phyloP scores from a whole-genome alignment of 768 basidiomycete genomes.

The Psilocybe subaeruginosa region DNA sequence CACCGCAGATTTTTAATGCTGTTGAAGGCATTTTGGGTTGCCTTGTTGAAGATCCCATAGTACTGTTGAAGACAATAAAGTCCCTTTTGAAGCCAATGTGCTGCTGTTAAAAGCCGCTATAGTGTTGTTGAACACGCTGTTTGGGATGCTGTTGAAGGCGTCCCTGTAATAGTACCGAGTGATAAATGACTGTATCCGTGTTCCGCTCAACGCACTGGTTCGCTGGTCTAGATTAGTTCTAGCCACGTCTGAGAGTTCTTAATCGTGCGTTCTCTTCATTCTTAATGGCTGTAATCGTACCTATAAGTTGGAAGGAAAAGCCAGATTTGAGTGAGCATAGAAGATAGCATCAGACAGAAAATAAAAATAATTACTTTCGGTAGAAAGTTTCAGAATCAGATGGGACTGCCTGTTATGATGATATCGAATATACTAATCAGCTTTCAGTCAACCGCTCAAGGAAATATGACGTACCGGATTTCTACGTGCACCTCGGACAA shows the following conservation, averaged over 20 bases:
- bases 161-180: neutral
- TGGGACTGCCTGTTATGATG: slow-evolving; percentile 53
- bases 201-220: neutral
- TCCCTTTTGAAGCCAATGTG: neutral
- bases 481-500: slow-evolving; percentile 57
- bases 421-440: slow-evolving; percentile 6
- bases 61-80: neutral
- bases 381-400: slow-evolving; percentile 87
- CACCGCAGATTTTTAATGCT: too few relatives aligned
- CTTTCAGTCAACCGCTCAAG: slow-evolving; percentile 41
- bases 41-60: too few relatives aligned
- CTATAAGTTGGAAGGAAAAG: slow-evolving; percentile 19
- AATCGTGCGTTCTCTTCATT: neutral
- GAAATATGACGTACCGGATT: slow-evolving; percentile 21
- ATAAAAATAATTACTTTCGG: slow-evolving; percentile 62
- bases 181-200: neutral
- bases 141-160: neutral
- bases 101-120: neutral
- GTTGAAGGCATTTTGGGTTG: too few relatives aligned
- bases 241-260: too few relatives aligned
- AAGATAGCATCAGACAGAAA: neutral
- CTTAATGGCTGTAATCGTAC: slow-evolving; percentile 47
- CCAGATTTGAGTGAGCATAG: too few relatives aligned
- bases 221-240: neutral
- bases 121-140: neutral